Evolutionary conservation across 306 rosid species (phyloP).

Genomic region (Vigna unguiculata): DNA sequence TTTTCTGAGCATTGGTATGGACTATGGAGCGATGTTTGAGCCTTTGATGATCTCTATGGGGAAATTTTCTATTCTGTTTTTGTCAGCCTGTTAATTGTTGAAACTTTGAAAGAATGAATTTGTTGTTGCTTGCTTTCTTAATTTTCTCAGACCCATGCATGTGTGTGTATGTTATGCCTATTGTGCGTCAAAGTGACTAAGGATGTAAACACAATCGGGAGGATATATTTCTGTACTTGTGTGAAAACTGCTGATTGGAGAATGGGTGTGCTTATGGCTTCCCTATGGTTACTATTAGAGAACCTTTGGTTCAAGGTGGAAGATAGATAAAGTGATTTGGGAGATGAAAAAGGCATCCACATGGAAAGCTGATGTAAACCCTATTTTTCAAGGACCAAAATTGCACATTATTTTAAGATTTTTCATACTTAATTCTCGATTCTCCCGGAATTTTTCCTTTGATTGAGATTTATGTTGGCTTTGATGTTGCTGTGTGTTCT

Average conservation of each 20-base stretch:
- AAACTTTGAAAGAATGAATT: slow-evolving; percentile 26
- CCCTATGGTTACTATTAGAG: neutral
- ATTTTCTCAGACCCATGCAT: neutral
- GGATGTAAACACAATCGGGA: neutral
- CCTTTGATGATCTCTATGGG: neutral
- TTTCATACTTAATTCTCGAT: neutral
- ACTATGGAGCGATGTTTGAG: neutral
- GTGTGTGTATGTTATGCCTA: neutral
- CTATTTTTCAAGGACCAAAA: neutral
- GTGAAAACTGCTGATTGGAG: neutral
- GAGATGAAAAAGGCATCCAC: slow-evolving; percentile 12
- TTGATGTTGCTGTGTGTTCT: slow-evolving; percentile 8
- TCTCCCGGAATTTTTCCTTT: neutral
- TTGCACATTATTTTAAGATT: neutral
- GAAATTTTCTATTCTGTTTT: neutral
- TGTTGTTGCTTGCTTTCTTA: neutral
- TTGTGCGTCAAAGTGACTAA: neutral
- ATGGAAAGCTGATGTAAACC: slow-evolving; percentile 1
- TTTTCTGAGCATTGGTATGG: neutral
- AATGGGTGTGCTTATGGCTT: slow-evolving; percentile 3
- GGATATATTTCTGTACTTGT: neutral
- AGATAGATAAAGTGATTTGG: slow-evolving; percentile 10
- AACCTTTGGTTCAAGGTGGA: slow-evolving; percentile 18
- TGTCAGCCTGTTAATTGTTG: slow-evolving; percentile 8
- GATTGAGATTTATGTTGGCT: neutral